Evolutionary conservation across 148 eudicot genomes (phyloP), one percentile per base, ranked within the genome.

Genomic region (Limonium bicolor): DNA sequence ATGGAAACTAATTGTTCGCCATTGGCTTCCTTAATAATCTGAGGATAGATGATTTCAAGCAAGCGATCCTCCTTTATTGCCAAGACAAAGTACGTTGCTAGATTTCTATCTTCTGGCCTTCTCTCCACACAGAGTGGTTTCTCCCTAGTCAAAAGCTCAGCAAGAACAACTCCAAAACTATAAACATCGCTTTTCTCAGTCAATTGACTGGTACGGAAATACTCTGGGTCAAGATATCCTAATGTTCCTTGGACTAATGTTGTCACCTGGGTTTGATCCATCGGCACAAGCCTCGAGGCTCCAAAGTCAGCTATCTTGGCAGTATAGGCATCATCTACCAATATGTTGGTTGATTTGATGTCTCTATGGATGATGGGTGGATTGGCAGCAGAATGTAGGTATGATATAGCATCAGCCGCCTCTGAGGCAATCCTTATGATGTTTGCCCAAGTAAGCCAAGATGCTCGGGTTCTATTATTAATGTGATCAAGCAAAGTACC

Each of bases 141-240:
- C 36, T 14, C 41, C 10, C 36, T n/a, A 0, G 55, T 61, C 8
- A 61, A 25, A 23, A 61, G 6, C 53, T 54, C 73, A 19, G 48
- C 5, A 59, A 54, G 20, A 16, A 54, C 11, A 48, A 61, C 60
- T 20, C 60, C 60, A 41, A 61, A 54, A 9, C 55, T 54, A 13
- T 61, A 54, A 17, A 61, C 60, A 48, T 61, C 66, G n/a, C 59
- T 53, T 19, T 61, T 61, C n/a, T 61, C 60, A 5, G 60, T 54
- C 33, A 48, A 21, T 15, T 23, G 23, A 11, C 0, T 11, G 32
- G 60, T 24, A 27, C 33, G 26, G 2, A 40, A 32, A 16, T 51
- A 59, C 54, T 65, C 56, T 0, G 64, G 60, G 38, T 59, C 70
- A 7, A 59, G 35, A 37, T 65, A 65, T 27, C 65, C 70, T 1